phyloP scores from a whole-genome alignment of 202 grass and related monocot species.

The Digitaria exilis region DNA sequence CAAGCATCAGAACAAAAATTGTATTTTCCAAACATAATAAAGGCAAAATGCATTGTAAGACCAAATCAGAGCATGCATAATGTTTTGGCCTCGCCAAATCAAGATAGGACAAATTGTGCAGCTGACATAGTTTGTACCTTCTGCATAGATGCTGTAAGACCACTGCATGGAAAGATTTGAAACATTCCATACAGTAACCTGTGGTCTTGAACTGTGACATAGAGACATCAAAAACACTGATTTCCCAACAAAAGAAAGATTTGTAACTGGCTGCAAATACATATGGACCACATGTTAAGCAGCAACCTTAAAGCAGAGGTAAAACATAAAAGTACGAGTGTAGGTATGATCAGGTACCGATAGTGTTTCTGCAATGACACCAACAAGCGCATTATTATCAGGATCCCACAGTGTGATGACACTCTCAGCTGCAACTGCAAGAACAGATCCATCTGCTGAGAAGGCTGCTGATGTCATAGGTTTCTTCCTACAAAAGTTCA shows the following conservation, averaged over 20 bases:
- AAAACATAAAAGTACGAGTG: background rate
- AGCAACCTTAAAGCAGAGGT: background rate
- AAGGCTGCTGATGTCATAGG: conserved; percentile 83
- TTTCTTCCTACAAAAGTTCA: conserved; percentile 64
- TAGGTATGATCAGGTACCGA: conserved; percentile 59
- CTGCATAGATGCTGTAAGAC: conserved; percentile 81
- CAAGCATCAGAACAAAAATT: conserved; percentile 20
- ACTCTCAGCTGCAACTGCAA: conserved; percentile 86
- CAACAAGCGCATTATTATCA: conserved; percentile 74
- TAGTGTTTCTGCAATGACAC: conserved; percentile 80
- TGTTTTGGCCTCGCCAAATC: background rate
- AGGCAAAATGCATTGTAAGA: conserved; percentile 5
- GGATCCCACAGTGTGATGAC: conserved; percentile 94
- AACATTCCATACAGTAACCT: conserved; percentile 80
- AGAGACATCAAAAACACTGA: conserved; percentile 73
- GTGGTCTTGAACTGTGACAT: conserved; percentile 66
- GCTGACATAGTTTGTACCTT: conserved; percentile 64
- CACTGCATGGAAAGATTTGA: conserved; percentile 76
- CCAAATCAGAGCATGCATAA: background rate
- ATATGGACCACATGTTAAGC: conserved; percentile 25
- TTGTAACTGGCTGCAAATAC: conserved; percentile 74
- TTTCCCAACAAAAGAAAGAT: conserved; percentile 71
- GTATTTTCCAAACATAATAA: background rate
- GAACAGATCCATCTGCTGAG: conserved; percentile 92
- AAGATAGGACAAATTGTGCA: conserved; percentile 7